Conservation (phyloP, 768 basidiomycete species). For the Lyophyllum atratum region DNA sequence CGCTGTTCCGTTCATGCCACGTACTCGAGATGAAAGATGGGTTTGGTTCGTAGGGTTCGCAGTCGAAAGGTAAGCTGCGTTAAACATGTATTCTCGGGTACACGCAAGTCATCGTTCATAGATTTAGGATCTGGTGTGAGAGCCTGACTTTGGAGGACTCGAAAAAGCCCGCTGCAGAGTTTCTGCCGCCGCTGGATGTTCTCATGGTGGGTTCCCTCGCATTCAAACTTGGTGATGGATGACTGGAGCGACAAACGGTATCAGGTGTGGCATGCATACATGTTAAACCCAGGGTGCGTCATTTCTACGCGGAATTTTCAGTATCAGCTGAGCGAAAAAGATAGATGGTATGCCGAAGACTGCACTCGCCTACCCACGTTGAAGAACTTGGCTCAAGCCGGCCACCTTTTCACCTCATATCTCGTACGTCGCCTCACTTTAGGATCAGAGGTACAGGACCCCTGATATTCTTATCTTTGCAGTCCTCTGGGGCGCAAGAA, state of each 20-base stretch:
- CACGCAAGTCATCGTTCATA: neutral
- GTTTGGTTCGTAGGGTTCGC: constrained; percentile 16
- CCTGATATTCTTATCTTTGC: neutral
- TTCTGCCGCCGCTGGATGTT: constrained; percentile 18
- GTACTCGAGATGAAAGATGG: constrained; percentile 12
- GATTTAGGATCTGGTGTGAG: constrained; percentile 16
- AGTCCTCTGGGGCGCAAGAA: neutral
- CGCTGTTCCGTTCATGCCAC: constrained; percentile 1
- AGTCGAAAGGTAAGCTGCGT: constrained; percentile 8
- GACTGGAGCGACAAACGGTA: neutral
- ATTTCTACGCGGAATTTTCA: neutral
- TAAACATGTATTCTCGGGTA: neutral
- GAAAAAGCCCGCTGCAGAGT: neutral
- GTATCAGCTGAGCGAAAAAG: neutral
- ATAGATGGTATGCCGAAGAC: constrained; percentile 20
- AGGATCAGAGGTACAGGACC: neutral
- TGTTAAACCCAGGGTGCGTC: constrained; percentile 20
- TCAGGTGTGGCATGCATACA: constrained; percentile 21
- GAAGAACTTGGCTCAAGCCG: neutral
- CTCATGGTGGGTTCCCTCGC: constrained; percentile 12
- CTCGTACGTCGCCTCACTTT: neutral
- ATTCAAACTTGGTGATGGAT: neutral
- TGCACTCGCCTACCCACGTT: constrained; percentile 11
- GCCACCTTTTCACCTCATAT: constrained; percentile 1
- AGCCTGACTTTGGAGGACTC: constrained; percentile 4